Evolutionary conservation across 2,329 filamentous ascomycete genomes (phyloP), one percentile per base, ranked within the genome.

Genomic region (Emergomyces orientalis): DNA sequence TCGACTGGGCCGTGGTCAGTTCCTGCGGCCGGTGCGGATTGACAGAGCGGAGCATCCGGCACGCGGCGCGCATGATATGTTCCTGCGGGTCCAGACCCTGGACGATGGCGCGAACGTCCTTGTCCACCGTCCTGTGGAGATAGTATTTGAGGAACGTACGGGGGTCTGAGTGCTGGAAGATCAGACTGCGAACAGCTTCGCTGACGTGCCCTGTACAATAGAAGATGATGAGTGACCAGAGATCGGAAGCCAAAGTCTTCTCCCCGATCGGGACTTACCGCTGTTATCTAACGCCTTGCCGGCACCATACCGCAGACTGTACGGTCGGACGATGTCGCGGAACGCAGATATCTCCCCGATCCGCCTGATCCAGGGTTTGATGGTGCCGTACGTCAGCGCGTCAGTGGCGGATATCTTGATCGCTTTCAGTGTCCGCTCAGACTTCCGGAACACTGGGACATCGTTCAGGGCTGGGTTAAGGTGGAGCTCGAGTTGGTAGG

Each of bases 21-120:
- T 67, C 63, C 52, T 65, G 57, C 49, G 65, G 68, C 9, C 65
- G 63, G 47, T 62, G 51, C 22, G 63, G 67, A 65, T 72, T 65
- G 45, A 72, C 69, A n/a, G 63, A 68, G 17, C 62, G 65, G 59
- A 66, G 67, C 51, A 71, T 71, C 41, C 63, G 65, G 58, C 52
- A 68, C 51, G 65, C 64, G 32, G 65, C 64, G 45, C 63, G 59
- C 60, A 71, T 72, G 25, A 71, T 63, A 27, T 67, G 63, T 19
- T 63, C 59, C 59, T 71, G 45, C 30, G 63, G 66, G 59, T 66
- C 54, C 8, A 67, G 62, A 45, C 69, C 67, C 43, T 63, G 59
- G 52, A 71, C 66, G 41, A 72, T 67, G 11, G 63, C 63, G 32
- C 43, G n/a, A 37, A 66, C 19, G 34, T 70, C 62, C 19, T 57